A percentile compares a stretch with the other conserved stretches of the same genome.
Conservation (phyloP, 192 early-diverging fungal species). For the Pilaira anomala region DNA sequence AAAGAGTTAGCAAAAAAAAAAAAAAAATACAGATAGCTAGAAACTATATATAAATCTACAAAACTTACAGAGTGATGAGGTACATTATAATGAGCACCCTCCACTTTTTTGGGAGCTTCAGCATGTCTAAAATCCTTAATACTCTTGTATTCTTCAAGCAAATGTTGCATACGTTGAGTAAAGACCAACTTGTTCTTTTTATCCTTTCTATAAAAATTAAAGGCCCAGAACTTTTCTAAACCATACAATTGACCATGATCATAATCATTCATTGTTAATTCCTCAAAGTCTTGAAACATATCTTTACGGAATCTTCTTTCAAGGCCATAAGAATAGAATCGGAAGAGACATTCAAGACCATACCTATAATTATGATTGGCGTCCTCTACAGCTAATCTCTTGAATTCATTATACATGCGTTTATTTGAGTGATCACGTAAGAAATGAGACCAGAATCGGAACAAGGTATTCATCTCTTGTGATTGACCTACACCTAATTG, state of each 20-base stretch:
- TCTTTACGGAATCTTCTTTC: slow-evolving; percentile 86
- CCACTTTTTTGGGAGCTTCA: slow-evolving; percentile 29
- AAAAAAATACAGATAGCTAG: too few relatives aligned
- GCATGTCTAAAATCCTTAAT: slow-evolving; percentile 48
- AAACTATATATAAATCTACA: background rate
- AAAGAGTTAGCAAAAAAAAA: too few relatives aligned
- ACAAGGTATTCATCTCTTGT: slow-evolving; percentile 95
- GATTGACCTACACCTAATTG: slow-evolving; percentile 80
- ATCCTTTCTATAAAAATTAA: slow-evolving; percentile 85
- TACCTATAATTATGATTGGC: slow-evolving; percentile 84
- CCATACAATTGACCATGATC: slow-evolving; percentile 79
- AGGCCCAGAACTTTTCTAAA: slow-evolving; percentile 96
- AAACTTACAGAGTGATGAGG: slow-evolving; percentile 29
- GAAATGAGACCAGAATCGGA: slow-evolving; percentile 97
- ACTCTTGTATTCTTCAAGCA: slow-evolving; percentile 61
- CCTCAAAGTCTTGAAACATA: slow-evolving; percentile 87
- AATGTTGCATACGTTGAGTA: slow-evolving; percentile 49
- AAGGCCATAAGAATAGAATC: slow-evolving; percentile 96
- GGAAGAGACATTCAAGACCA: slow-evolving; percentile 94
- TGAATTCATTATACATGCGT: slow-evolving; percentile 93
- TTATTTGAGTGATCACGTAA: slow-evolving; percentile 94
- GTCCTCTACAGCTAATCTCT: slow-evolving; percentile 87
- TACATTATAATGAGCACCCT: slow-evolving; percentile 27
- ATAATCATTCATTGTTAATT: slow-evolving; percentile 72
- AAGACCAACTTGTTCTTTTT: slow-evolving; percentile 62